Base-by-base conservation (phyloP, 2,329 filamentous ascomycete species). In the Leptodontidium sp. region DNA sequence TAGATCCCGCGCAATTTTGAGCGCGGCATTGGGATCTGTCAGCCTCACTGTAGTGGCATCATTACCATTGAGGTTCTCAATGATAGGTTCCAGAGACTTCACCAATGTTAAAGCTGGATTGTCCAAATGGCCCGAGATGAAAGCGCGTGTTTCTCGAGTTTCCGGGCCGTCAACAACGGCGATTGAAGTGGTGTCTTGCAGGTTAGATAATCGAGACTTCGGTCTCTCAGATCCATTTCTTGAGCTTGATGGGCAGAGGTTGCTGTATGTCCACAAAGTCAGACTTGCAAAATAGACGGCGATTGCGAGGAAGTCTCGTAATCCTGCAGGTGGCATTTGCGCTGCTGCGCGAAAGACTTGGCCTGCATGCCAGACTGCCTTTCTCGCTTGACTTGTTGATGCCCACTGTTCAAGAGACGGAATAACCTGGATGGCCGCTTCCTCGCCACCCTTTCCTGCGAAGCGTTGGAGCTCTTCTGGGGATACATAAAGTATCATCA, bases 251-350 rank as follows among this genome's bases (percentile, higher is more conserved):
- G 29, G 45, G 17, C 64, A 50, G 24, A 65, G 17, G 12, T 65
- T n/a, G 0, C 90, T 89, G 72, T 90, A 92, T 0, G 86, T 86
- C 91, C 91, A 93, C 47, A 93, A 80, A 0, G 88, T 86, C 7
- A 93, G 81, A 8, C 86, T 85, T 3, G 89, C 90, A 76, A 93
- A 90, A 75, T 92, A 91, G 0, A 92, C 85, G 0, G 87, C 88
- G 6, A 93, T 86, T 0, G 90, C 89, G 70, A 88, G 87, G 76
- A 93, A 92, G 70, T 90, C 88, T 53, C 87, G 86, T 3, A 92
- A 78, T 12, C 85, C 82, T 0, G 84, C 83, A 1, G 80, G 77
- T 0, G 29, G 85, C 77, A 74, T 91, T 88, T 82, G 50, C 81
- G 79, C 55, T 26, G 71, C 68, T 7, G 62, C 63, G 17, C 67